phyloP scores from a whole-genome alignment of 768 basidiomycete genomes.

The Kwoniella heveanensis region DNA sequence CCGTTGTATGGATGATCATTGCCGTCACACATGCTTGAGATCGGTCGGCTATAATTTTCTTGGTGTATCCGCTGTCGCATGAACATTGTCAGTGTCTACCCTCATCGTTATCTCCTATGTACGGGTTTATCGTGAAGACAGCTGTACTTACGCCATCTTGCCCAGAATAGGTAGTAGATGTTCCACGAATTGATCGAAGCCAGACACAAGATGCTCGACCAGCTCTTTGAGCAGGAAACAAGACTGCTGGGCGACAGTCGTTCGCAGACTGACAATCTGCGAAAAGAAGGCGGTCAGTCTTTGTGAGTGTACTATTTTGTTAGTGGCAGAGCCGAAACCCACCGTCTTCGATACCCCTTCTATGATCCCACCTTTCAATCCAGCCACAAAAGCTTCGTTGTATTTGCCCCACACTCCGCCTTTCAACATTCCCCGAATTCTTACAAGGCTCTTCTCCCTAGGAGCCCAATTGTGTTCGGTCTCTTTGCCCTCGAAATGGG shows the following conservation, averaged over 20 bases:
- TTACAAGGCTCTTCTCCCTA: slow-evolving; percentile 73
- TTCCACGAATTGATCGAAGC: slow-evolving; percentile 80
- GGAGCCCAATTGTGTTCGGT: slow-evolving; percentile 92
- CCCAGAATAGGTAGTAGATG: slow-evolving; percentile 72
- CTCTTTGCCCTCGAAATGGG: slow-evolving; percentile 93
- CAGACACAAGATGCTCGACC: slow-evolving; percentile 65
- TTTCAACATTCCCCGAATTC: slow-evolving; percentile 85
- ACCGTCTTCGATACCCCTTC: slow-evolving; percentile 85
- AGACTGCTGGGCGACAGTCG: slow-evolving; percentile 80
- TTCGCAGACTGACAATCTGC: slow-evolving; percentile 83
- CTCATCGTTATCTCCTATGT: neutral
- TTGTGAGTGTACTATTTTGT: neutral
- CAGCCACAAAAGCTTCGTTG: slow-evolving; percentile 70
- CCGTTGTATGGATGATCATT: slow-evolving; percentile 71
- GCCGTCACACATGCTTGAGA: slow-evolving; percentile 72
- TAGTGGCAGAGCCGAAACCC: slow-evolving; percentile 48
- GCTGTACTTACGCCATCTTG: slow-evolving; percentile 65
- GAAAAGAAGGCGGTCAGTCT: slow-evolving; percentile 1
- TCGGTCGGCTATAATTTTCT: slow-evolving; percentile 84
- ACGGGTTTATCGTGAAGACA: no score
- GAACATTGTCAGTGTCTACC: neutral
- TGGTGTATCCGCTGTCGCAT: slow-evolving; percentile 67
- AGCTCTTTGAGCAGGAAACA: slow-evolving; percentile 77
- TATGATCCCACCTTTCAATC: slow-evolving; percentile 75
- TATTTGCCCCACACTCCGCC: slow-evolving; percentile 78